phyloP scores from a whole-genome alignment of 2,329 filamentous ascomycete genomes.

The Penicillium sp. region DNA sequence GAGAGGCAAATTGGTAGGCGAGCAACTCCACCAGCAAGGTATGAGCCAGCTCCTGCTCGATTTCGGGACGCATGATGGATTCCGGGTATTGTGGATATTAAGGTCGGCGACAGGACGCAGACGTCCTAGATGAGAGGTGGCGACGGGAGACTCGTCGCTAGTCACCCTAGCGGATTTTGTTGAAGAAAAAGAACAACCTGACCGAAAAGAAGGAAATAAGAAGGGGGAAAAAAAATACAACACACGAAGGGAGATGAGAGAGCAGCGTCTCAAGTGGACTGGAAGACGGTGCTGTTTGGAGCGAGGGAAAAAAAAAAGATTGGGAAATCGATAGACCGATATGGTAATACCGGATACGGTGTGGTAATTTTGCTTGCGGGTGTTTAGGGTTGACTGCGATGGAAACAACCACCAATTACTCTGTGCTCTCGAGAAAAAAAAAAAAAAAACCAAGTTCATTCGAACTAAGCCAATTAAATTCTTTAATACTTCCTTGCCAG shows the following conservation, averaged over 20 bases:
- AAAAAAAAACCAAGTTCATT: too few relatives aligned
- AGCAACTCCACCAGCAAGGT: constrained; percentile 97
- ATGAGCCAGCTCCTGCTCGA: constrained; percentile 98
- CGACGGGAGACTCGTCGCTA: constrained; percentile 15
- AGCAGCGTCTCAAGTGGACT: constrained; percentile 1
- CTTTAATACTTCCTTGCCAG: too few relatives aligned
- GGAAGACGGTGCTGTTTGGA: neutral
- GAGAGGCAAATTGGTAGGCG: constrained; percentile 97
- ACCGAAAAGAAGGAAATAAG: constrained; percentile 12
- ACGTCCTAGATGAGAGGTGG: constrained; percentile 13
- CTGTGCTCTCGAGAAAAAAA: too few relatives aligned
- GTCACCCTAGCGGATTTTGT: constrained; percentile 7
- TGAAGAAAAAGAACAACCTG: constrained; percentile 4
- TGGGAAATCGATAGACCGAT: constrained; percentile 20
- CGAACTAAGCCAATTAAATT: too few relatives aligned
- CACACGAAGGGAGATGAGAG: constrained; percentile 8
- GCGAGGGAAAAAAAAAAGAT: constrained; percentile 20
- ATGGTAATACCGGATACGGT: constrained; percentile 18
- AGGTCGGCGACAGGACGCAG: constrained; percentile 13
- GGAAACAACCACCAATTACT: too few relatives aligned
- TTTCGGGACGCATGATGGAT: constrained; percentile 83
- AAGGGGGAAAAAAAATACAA: constrained; percentile 14
- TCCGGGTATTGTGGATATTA: constrained; percentile 21
- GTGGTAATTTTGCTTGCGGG: constrained; percentile 12
- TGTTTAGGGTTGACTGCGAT: too few relatives aligned